These are phyloP conservation scores for Curvularia hawaiiensis DNA, from an alignment of 2,329 filamentous ascomycete genomes.

Conservation along the genomic window DNA sequence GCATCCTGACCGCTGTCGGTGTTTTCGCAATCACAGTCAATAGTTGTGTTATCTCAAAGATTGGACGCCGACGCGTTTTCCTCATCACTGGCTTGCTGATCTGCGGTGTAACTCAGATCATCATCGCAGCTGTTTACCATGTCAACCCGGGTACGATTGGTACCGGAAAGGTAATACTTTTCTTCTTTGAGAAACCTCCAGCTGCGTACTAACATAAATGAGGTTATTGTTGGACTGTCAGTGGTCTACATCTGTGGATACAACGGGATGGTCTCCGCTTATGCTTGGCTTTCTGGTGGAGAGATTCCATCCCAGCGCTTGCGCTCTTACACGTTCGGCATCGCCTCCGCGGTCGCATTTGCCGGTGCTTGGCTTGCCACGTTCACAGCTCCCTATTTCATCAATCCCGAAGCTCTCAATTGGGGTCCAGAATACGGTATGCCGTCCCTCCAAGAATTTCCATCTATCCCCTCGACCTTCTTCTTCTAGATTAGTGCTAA, in stretches of 20 bases:
- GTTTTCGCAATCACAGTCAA: slow-evolving; percentile 61
- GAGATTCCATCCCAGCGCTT: slow-evolving; percentile 64
- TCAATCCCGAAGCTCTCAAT: slow-evolving; percentile 60
- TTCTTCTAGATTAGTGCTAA: not conserved
- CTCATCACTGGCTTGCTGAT: slow-evolving; percentile 57
- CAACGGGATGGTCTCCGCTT: slow-evolving; percentile 60
- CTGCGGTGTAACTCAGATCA: slow-evolving; percentile 62
- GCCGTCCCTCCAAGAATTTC: not conserved
- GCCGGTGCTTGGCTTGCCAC: slow-evolving; percentile 62
- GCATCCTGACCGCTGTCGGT: slow-evolving; percentile 61
- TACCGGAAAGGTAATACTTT: slow-evolving; percentile 47
- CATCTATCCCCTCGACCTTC: no score
- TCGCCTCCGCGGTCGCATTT: slow-evolving; percentile 60
- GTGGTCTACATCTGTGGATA: slow-evolving; percentile 61
- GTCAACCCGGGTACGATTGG: slow-evolving; percentile 45
- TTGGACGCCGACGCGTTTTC: slow-evolving; percentile 60
- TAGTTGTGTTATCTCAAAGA: slow-evolving; percentile 57
- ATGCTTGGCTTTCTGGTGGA: slow-evolving; percentile 63
- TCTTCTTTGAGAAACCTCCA: no score
- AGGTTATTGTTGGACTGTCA: slow-evolving; percentile 58
- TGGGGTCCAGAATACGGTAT: slow-evolving; percentile 63
- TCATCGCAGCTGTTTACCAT: slow-evolving; percentile 60
- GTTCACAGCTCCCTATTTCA: slow-evolving; percentile 64
- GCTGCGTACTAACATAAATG: not conserved
- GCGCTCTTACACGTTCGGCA: slow-evolving; percentile 62